Percentiles rank a stretch among this genome's conserved stretches.
Evolutionary conservation across 129 eudicot species (phyloP).

Genomic region (Erigeron canadensis): DNA sequence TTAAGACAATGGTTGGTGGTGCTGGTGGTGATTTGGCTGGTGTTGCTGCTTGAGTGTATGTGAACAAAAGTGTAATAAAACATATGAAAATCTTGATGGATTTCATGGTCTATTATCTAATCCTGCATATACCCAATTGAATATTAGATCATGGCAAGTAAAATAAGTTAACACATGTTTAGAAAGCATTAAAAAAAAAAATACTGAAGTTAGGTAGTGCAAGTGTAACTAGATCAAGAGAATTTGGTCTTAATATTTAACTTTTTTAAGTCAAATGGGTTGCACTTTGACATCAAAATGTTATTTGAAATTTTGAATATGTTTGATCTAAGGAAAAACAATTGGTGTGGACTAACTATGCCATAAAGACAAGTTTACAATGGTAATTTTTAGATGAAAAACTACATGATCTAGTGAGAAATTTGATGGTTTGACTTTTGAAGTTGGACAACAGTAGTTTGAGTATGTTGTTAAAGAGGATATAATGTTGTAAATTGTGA

Average conservation of each 20-base stretch:
- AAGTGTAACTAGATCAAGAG: slow-evolving; percentile 13
- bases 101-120: slow-evolving; percentile 26
- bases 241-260: slow-evolving; percentile 24
- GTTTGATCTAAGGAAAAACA: too few relatives aligned
- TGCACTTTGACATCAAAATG: not conserved
- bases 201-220: not conserved
- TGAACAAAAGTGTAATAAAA: slow-evolving; percentile 37
- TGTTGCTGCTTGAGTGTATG: slow-evolving; percentile 39
- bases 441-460: slow-evolving; percentile 8
- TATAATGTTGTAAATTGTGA: not conserved
- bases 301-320: too few relatives aligned
- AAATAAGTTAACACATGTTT: not conserved
- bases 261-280: slow-evolving; percentile 7
- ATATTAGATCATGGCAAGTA: not conserved
- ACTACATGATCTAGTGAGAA: not conserved
- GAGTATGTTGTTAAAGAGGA: not conserved
- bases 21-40: slow-evolving; percentile 22
- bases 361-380: not conserved
- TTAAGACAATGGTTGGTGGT: slow-evolving; percentile 22
- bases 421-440: slow-evolving; percentile 8
- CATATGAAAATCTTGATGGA: slow-evolving; percentile 27
- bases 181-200: not conserved
- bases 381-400: not conserved
- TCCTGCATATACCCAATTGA: slow-evolving; percentile 34
- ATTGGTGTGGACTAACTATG: not conserved